Evolutionary conservation across 345 rosid genomes (phyloP), one percentile per base, ranked within the genome.

Genomic region (Gossypium australe): DNA sequence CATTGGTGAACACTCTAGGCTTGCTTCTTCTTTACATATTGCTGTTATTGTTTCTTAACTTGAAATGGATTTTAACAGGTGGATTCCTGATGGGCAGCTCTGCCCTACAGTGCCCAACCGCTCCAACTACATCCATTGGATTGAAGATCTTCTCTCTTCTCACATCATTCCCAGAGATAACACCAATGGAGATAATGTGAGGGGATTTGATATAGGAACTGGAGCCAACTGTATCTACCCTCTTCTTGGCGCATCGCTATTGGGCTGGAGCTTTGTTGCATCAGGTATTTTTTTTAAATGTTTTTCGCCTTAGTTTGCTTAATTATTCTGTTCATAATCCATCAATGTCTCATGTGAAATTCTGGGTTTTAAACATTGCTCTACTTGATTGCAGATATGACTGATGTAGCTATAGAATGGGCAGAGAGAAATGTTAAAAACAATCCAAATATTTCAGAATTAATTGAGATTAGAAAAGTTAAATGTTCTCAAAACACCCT

Each of bases 201-300:
- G 82, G 75, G 99, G 96, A 38, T 93, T 93, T 75, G 99, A 95
- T 84, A 89, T 95, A 20, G 98, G 98, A 61, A 95, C 96, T 60
- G 97, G 98, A 74, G 97, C 99, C 48, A 95, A 88, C 78, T 90
- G 98, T 82, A 93, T 93, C 70, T 95, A 95, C 76, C 98, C 98
- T 20, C 97, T 94, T 64, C 96, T 94, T 2, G 97, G 97, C 51
- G 93, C 98, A 8, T 89, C 94, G 58, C 96, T 95, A 77, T 74
- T 86, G 6, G 85, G 93, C 0, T 95, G 98, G 99, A 85, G 75
- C 70, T 95, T 95, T 57, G 87, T 95, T 43, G 98, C 81, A 20
- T 91, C 97, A 80, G 97, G 97, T 94, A 3, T 34, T 34, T 34
- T 34, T 5, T 4, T 0, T 5, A 34, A 34, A 16, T 49, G 29